Base-by-base conservation (phyloP, 495 filamentous ascomycete genomes). In the Penicillium cinerascens region DNA sequence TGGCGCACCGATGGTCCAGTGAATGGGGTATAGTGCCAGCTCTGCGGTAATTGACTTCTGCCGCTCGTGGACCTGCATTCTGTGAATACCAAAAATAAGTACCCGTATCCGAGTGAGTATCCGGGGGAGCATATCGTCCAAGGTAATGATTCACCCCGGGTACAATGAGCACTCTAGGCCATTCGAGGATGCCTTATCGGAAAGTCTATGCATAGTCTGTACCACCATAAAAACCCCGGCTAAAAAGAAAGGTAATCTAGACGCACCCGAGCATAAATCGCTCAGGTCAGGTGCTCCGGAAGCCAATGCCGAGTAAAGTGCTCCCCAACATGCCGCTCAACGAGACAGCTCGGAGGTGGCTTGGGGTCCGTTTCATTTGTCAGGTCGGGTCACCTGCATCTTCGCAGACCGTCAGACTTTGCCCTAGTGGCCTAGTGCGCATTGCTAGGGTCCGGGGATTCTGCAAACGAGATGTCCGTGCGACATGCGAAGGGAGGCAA, bases 391-490 rank as follows among this genome's bases (percentile, higher is more conserved):
- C 63, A 65, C 63, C 63, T 65, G 63, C 63, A 58, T 60, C 56
- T 23, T 40, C 22, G 22, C 22, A 23, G 3, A 40, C 47, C 55
- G 49, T 45, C 37, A 39, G 37, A 39, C 37, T 39, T 64, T 48
- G 47, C 52, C 49, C 59, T 65, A 59, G 55, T 54, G 47, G 47
- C 16, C 52, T 58, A 61, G 49, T 54, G 62, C 36, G 58, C 50
- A 51, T 58, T 29, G 47, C 48, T 49, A 59, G 13, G 50, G 52
- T 62, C 61, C 51, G 63, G 59, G 59, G 63, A 51, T 63, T 65
- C 63, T 65, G 59, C 63, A 65, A 58, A 65, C 51, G 62, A 65
- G 49, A 55, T 58, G 63, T 65, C 63, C 54, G 63, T 65, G 63
- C 63, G 59, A 55, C 27, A 4, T 33, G 9, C 8, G 29, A 15